A percentile compares a stretch with the other conserved stretches of the same genome.
Evolutionary conservation across 306 rosid species (phyloP).

Genomic region (Acacia crassicarpa): DNA sequence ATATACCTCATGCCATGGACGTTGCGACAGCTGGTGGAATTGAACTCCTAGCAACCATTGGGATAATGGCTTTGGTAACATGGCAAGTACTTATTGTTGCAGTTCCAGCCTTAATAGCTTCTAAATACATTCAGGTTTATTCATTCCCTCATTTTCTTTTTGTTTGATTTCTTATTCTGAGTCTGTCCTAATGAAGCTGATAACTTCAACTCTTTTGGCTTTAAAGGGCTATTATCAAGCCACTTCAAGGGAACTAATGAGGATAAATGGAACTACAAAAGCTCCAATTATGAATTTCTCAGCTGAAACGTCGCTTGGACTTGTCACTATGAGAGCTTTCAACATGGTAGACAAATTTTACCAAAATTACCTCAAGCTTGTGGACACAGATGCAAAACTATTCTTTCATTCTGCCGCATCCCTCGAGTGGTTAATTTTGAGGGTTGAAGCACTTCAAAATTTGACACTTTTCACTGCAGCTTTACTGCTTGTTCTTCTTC

Average conservation of each 20-base stretch:
- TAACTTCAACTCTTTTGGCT: not conserved
- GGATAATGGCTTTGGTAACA: slow-evolving; percentile 65
- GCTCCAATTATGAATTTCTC: slow-evolving; percentile 83
- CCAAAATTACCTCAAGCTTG: slow-evolving; percentile 52
- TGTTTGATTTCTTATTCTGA: not conserved
- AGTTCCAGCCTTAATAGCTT: slow-evolving; percentile 52
- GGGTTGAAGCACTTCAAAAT: slow-evolving; percentile 71
- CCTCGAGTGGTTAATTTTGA: slow-evolving; percentile 66
- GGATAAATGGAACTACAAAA: slow-evolving; percentile 90
- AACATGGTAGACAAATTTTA: slow-evolving; percentile 55
- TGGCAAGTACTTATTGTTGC: slow-evolving; percentile 83
- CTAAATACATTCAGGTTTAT: slow-evolving; percentile 57
- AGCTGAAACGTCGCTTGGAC: slow-evolving; percentile 81
- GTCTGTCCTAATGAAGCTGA: not conserved
- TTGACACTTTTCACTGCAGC: slow-evolving; percentile 69
- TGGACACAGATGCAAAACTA: slow-evolving; percentile 67
- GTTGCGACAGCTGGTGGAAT: slow-evolving; percentile 31
- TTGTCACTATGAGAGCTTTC: slow-evolving; percentile 76
- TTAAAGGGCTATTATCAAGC: slow-evolving; percentile 71
- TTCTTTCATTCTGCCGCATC: slow-evolving; percentile 68
- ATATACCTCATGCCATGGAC: slow-evolving; percentile 61
- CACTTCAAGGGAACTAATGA: slow-evolving; percentile 66
- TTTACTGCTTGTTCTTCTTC: slow-evolving; percentile 55
- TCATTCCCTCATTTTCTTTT: not conserved
- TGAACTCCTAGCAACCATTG: slow-evolving; percentile 43